Base-by-base conservation (phyloP, 176 grass and related monocot species). In the Chloris gayana region DNA sequence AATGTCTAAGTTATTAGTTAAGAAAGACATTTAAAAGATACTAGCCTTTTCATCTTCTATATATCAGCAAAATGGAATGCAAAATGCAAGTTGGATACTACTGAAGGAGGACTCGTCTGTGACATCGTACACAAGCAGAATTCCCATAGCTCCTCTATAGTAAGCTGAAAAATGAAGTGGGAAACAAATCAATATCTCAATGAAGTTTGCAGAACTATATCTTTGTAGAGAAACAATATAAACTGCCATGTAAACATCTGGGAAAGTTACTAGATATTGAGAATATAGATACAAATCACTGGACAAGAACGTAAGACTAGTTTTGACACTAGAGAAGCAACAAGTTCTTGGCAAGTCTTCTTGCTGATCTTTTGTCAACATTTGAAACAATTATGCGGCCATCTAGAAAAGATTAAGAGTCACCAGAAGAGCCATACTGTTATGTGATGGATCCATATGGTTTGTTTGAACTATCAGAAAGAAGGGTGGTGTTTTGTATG, bases 81-180 rank as follows among this genome's bases (percentile, higher is more conserved):
- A 81, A 81, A 7, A 67, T 64, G 63, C 14, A 57, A 66, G 74
- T 84, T 47, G 86, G 86, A 89, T 97, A 97, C 94, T 97, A 58
- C 91, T 97, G 76, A 97, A 97, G 64, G 94, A 97, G 12, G 94
- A 93, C 69, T 97, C 94, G 34, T 97, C 94, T 69, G 94, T 97
- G 38, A 97, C 91, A 83, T 97, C 94, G 75, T 97, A 97, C 35
- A 97, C 94, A 65, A 97, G 86, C 56, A 97, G 89, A 87, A 97
- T 97, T 41, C 93, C 93, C 93, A 97, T 97, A 22, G 93, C 93
- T 63, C 93, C 93, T 86, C 93, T 93, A 58, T 97, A 97, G 76
- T 97, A 97, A 64, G 93, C 93, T 97, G 93, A 27, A 87, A 64
- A 83, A 72, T 11, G 9, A 15, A 15, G 5, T 22, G 6, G 3